Evolutionary conservation across 495 filamentous ascomycete genomes (phyloP), one percentile per base, ranked within the genome.

Genomic region (Staphylotrichum tortipilum): DNA sequence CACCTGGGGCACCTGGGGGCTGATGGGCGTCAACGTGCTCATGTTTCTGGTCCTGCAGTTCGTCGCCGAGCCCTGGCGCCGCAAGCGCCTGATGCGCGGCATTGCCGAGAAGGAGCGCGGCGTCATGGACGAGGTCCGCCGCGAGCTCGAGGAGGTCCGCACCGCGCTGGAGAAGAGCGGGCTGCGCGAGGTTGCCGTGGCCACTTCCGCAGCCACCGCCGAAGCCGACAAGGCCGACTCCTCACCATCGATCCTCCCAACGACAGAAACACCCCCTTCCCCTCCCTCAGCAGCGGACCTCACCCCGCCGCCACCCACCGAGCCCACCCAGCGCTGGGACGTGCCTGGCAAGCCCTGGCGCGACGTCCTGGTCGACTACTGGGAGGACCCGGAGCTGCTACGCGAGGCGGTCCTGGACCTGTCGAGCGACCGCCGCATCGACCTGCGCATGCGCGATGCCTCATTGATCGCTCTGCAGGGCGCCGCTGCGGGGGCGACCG

Each of bases 1-100:
- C 57, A 97, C 92, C 5, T 98, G 92, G 92, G 89, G 92, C 19
- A 98, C 92, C 3, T 96, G 94, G 84, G 92, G 92, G 0, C 68
- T 98, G 55, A 97, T 98, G 92, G 90, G 92, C 7, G 77, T 97
- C 36, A 98, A 98, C 58, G 83, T 97, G 3, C 65, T 97, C 33
- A 63, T 98, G 33, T 89, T 98, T 64, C 65, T 98, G 36, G 77
- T 89, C 38, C 82, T 94, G 59, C 87, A 97, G 69, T 82, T 94
- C 57, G 82, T 86, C n/a, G 81, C 96, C 39, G 92, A 98, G 72
- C 92, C 92, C 7, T 96, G 90, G 89, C 81, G 88, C 50, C 74
- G 92, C 54, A 76, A 72, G 55, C 67, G 89, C 54, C 73, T 98
- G 48, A 85, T 95, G 26, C 77, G 77, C 51, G 88, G 85, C 12